phyloP scores from a whole-genome alignment of 1,284 basidiomycete species.

The Papiliotrema flavescens region DNA sequence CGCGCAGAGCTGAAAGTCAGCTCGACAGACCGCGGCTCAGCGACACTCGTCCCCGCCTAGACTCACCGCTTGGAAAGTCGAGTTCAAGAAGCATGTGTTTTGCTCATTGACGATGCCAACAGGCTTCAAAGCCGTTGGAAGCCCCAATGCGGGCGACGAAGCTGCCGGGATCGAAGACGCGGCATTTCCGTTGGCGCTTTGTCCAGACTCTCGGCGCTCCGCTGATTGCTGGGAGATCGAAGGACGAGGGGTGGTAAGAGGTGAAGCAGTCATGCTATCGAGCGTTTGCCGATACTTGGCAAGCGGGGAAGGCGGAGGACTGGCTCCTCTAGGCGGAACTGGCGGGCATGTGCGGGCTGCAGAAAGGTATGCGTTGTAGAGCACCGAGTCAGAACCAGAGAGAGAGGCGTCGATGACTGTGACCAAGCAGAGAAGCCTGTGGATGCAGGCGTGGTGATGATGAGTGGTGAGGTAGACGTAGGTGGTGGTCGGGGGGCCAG shows the following conservation, averaged over 20 bases:
- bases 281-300: neutral
- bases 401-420: no score
- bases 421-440: no score
- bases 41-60: slow-evolving; percentile 22
- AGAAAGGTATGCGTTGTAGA: no score
- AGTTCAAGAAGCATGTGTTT: slow-evolving; percentile 92
- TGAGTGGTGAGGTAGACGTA: no score
- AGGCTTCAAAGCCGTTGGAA: slow-evolving; percentile 33
- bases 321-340: no score
- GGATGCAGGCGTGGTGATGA: no score
- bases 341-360: no score
- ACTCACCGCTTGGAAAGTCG: slow-evolving; percentile 64
- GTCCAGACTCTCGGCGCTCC: neutral
- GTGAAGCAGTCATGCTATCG: neutral
- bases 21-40: neutral
- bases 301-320: no score
- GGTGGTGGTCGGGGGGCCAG: no score
- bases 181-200: neutral
- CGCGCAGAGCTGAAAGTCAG: slow-evolving; percentile 27
- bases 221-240: neutral
- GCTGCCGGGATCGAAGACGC: neutral
- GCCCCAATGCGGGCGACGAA: slow-evolving; percentile 1
- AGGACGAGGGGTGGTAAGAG: neutral
- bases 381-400: no score
- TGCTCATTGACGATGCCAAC: slow-evolving; percentile 75